phyloP scores from a whole-genome alignment of 306 rosid species.

The Inga leiocalycina region DNA sequence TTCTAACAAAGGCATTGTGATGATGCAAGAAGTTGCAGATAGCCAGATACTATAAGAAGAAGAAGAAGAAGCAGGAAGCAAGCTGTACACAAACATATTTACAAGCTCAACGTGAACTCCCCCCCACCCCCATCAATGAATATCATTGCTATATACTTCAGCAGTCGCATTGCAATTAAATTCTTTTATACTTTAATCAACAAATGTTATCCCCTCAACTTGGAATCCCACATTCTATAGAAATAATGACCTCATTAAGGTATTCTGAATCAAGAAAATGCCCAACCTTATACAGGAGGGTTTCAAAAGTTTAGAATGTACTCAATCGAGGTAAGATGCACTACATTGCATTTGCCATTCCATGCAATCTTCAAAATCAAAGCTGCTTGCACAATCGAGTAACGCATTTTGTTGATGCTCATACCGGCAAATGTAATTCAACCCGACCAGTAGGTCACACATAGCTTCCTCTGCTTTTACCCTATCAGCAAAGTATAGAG shows the following conservation, averaged over 20 bases:
- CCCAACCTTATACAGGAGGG: constrained; percentile 39
- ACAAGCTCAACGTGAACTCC: constrained; percentile 33
- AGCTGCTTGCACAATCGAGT: constrained; percentile 87
- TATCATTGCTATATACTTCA: constrained; percentile 39
- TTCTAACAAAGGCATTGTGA: constrained; percentile 14
- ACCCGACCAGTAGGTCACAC: constrained; percentile 82
- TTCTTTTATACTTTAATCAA: constrained; percentile 37
- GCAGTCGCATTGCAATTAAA: constrained; percentile 42
- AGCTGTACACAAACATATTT: constrained; percentile 34
- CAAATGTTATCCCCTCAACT: constrained; percentile 37
- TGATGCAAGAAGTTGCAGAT: constrained; percentile 7
- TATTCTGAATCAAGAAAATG: constrained; percentile 41
- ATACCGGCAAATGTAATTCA: constrained; percentile 91
- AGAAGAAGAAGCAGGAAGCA: constrained; percentile 27
- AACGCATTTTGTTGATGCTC: constrained; percentile 95
- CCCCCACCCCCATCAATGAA: constrained; percentile 33
- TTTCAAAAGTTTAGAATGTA: constrained; percentile 33
- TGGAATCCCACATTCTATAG: constrained; percentile 43
- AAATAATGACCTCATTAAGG: constrained; percentile 29
- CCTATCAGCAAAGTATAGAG: constrained; percentile 81
- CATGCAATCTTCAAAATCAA: constrained; percentile 87
- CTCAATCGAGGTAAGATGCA: constrained; percentile 60
- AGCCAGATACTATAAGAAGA: constrained; percentile 11
- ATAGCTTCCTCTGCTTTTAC: constrained; percentile 81
- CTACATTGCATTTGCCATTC: constrained; percentile 84